These are phyloP conservation scores for Plasmopara halstedii DNA, from an alignment of 352 stramenopile genomes.

Conservation along the genomic window DNA sequence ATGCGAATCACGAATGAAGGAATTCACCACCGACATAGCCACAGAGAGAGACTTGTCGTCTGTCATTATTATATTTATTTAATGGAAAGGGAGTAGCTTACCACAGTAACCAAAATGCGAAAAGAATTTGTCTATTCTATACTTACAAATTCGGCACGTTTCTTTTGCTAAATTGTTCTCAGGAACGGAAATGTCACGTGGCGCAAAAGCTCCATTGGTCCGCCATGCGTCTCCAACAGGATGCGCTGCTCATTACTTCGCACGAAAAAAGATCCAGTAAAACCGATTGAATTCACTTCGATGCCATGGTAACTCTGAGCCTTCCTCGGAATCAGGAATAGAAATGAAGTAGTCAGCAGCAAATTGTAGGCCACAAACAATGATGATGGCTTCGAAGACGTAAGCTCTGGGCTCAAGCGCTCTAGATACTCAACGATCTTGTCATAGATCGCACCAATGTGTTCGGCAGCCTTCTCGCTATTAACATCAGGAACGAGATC, in stretches of 20 bases:
- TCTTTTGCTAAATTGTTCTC: too few relatives aligned
- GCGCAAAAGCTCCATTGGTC: constrained; percentile 49
- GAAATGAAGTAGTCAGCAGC: constrained; percentile 61
- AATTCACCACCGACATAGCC: constrained; percentile 15
- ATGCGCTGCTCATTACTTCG: constrained; percentile 49
- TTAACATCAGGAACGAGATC: constrained; percentile 26
- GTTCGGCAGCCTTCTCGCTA: constrained; percentile 33
- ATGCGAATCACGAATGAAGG: constrained; percentile 28
- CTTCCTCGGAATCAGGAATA: constrained; percentile 64
- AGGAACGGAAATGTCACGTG: constrained; percentile 68
- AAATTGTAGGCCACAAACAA: constrained; percentile 67
- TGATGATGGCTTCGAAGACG: background rate
- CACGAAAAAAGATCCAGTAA: constrained; percentile 76
- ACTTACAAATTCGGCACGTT: too few relatives aligned
- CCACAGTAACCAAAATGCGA: too few relatives aligned
- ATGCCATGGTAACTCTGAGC: constrained; percentile 46
- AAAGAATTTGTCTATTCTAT: too few relatives aligned
- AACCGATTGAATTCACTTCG: constrained; percentile 81
- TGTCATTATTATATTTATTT: constrained; percentile 24
- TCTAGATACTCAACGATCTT: constrained; percentile 46
- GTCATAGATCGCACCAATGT: constrained; percentile 35
- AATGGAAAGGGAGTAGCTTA: too few relatives aligned
- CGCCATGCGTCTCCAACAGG: constrained; percentile 38
- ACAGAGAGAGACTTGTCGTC: constrained; percentile 1
- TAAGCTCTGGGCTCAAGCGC: constrained; percentile 1